Conservation (phyloP, 352 stramenopile species). For the Pythium aphanidermatum region DNA sequence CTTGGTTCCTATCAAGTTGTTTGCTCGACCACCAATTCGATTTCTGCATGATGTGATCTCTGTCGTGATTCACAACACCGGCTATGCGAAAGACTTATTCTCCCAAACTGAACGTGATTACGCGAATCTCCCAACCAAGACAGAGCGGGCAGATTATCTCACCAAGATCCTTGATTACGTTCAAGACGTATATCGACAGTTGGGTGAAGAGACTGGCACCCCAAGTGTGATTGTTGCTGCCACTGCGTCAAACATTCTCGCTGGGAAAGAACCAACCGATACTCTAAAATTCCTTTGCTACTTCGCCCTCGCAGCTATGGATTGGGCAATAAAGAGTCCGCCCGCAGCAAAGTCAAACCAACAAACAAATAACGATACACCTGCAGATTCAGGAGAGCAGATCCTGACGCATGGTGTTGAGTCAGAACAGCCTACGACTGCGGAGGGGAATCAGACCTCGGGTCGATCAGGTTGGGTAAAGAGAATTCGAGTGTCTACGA, state of each 20-base stretch:
- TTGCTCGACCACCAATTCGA: constrained; percentile 64
- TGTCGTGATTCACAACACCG: constrained; percentile 59
- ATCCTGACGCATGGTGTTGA: too few relatives aligned
- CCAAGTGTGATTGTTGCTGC: constrained; percentile 48
- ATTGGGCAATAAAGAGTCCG: constrained; percentile 35
- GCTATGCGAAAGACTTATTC: constrained; percentile 43
- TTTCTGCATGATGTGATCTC: constrained; percentile 82
- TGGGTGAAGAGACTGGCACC: constrained; percentile 5
- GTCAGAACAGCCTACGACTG: too few relatives aligned
- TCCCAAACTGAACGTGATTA: constrained; percentile 54
- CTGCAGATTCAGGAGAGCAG: too few relatives aligned
- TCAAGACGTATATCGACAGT: constrained; percentile 44
- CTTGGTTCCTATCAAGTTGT: constrained; percentile 61
- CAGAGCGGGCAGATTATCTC: constrained; percentile 69
- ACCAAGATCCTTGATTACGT: constrained; percentile 71
- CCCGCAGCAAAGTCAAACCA: not conserved
- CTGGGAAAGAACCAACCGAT: constrained; percentile 66
- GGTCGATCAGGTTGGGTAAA: constrained; percentile 48
- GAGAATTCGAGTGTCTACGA: constrained; percentile 48
- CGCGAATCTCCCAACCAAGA: constrained; percentile 55
- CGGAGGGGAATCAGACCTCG: too few relatives aligned
- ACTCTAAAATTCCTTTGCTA: constrained; percentile 75
- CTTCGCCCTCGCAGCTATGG: constrained; percentile 49
- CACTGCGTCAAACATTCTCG: constrained; percentile 70
- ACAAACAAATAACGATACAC: too few relatives aligned